phyloP scores from a whole-genome alignment of 1,284 basidiomycete species.

The Tetrapyrgos nigripes region DNA sequence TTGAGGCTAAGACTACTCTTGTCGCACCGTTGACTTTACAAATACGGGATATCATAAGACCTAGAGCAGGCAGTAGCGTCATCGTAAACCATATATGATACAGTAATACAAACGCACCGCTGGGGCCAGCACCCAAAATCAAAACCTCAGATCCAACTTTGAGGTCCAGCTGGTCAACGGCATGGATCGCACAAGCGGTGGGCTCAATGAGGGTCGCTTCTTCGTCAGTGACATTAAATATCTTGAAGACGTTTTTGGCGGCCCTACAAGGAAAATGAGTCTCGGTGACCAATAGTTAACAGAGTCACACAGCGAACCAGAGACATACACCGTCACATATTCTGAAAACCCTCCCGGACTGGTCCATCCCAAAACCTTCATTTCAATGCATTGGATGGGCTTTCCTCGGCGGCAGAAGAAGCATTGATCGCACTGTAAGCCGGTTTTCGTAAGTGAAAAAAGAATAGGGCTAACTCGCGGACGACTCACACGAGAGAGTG shows the following conservation, averaged over 20 bases:
- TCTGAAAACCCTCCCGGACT: constrained; percentile 85
- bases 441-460: neutral
- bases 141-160: constrained; percentile 83
- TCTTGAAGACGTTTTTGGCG: constrained; percentile 81
- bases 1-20: constrained; percentile 79
- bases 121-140: constrained; percentile 79
- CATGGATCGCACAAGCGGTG: constrained; percentile 88
- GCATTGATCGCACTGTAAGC: constrained; percentile 76
- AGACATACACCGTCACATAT: constrained; percentile 78
- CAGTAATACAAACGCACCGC: constrained; percentile 33
- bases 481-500: constrained; percentile 56
- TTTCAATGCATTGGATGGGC: constrained; percentile 80
- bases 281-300: neutral
- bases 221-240: constrained; percentile 83
- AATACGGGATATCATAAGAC: constrained; percentile 85
- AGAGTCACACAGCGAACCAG: neutral
- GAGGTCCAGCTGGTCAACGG: constrained; percentile 82
- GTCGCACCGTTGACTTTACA: constrained; percentile 85
- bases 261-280: constrained; percentile 55
- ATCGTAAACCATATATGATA: neutral
- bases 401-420: constrained; percentile 85
- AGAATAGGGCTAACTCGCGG: constrained; percentile 22
- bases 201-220: constrained; percentile 90
- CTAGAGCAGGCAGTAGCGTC: constrained; percentile 48
- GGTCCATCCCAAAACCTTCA: constrained; percentile 78